These are phyloP conservation scores for Aquilaria malaccensis DNA, from an alignment of 345 rosid genomes.

Conservation along the genomic window DNA sequence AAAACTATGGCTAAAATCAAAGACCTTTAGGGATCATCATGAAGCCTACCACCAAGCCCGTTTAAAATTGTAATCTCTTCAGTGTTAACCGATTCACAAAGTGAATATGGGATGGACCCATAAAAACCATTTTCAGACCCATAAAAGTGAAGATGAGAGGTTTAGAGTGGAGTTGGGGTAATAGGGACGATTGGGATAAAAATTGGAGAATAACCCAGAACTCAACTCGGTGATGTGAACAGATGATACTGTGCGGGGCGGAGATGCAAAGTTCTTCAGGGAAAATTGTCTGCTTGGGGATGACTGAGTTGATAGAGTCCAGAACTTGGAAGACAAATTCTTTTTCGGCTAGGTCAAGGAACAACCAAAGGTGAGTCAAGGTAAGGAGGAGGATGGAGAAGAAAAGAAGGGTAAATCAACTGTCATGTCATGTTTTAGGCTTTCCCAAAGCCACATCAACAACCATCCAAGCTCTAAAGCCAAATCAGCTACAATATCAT, in stretches of 20 bases:
- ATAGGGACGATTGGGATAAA: conserved; percentile 52
- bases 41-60: conserved; percentile 35
- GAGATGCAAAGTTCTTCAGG: conserved; percentile 57
- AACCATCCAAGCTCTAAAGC: too few species aligned
- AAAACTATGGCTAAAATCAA: conserved; percentile 44
- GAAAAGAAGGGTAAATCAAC: conserved; percentile 11
- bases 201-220: conserved; percentile 57
- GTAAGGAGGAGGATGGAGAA: conserved; percentile 15
- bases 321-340: conserved; percentile 45
- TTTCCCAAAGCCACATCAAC: too few species aligned
- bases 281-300: conserved; percentile 51
- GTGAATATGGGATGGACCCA: conserved; percentile 33
- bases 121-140: conserved; percentile 47
- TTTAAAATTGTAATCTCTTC: conserved; percentile 55
- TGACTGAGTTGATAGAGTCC: conserved; percentile 37
- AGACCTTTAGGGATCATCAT: conserved; percentile 27
- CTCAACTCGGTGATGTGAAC: conserved; percentile 51
- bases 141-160: conserved; percentile 49
- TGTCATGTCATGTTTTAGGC: too few species aligned
- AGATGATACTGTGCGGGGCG: conserved; percentile 53
- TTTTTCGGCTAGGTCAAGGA: conserved; percentile 45
- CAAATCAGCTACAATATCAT: too few species aligned
- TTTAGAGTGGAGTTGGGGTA: conserved; percentile 37
- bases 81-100: conserved; percentile 29
- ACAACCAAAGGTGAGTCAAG: conserved; percentile 21